Evolutionary conservation across 345 rosid species (phyloP).

Genomic region (Eutrema yunnanense): DNA sequence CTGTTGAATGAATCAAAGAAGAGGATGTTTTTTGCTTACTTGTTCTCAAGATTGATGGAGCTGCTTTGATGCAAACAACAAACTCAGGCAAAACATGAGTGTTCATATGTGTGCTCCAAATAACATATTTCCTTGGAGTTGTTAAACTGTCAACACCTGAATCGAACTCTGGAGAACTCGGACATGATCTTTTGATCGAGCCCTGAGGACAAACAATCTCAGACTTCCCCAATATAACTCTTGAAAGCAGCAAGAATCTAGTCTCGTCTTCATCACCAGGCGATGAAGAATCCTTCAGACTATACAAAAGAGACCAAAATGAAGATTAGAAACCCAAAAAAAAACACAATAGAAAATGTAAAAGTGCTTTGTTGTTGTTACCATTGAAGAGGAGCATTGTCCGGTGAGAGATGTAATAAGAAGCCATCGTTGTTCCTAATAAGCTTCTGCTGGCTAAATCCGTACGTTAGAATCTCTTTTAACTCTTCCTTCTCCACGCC

Average conservation of each 20-base stretch:
- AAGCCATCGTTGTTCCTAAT: conserved; percentile 30
- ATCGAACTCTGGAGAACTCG: conserved; percentile 59
- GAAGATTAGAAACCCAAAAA: neutral
- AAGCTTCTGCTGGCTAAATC: conserved; percentile 38
- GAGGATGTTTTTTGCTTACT: neutral
- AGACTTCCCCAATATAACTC: conserved; percentile 50
- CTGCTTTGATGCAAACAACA: conserved; percentile 48
- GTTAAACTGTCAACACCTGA: conserved; percentile 49
- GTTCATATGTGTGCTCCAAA: conserved; percentile 67
- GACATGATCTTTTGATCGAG: conserved; percentile 33
- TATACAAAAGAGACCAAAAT: neutral
- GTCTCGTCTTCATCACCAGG: conserved; percentile 38
- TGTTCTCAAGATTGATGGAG: conserved; percentile 35
- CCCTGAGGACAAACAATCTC: conserved; percentile 35
- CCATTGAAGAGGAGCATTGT: conserved; percentile 54
- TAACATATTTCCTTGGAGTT: conserved; percentile 46
- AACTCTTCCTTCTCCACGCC: conserved; percentile 40
- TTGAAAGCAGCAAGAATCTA: conserved; percentile 60
- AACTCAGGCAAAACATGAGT: conserved; percentile 62
- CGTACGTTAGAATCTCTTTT: conserved; percentile 37
- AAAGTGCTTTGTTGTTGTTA: neutral
- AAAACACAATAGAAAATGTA: neutral
- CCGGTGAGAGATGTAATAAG: conserved; percentile 43
- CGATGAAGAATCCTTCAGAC: conserved; percentile 21
- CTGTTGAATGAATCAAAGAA: neutral